These are phyloP conservation scores for Immersiella caudata DNA, from an alignment of 495 filamentous ascomycete species.

Conservation along the genomic window DNA sequence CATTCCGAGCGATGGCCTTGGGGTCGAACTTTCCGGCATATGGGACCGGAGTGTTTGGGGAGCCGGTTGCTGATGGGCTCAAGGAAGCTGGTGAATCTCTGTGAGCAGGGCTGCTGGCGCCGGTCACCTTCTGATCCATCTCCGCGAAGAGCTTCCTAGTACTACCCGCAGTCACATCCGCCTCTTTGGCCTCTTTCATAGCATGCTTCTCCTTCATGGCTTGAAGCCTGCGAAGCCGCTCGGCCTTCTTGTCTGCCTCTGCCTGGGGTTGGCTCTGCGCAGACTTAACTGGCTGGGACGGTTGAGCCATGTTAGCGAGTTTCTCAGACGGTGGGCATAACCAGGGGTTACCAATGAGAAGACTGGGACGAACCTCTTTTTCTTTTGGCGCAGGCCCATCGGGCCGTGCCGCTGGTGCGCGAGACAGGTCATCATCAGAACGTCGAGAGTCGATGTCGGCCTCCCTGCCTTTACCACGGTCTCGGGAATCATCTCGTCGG, in stretches of 20 bases:
- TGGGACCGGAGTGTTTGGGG: constrained; percentile 46
- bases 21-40: constrained; percentile 87
- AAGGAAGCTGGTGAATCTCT: constrained; percentile 59
- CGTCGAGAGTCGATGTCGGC: constrained; percentile 38
- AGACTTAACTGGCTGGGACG: constrained; percentile 49
- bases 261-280: constrained; percentile 60
- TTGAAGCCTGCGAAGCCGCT: constrained; percentile 80
- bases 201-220: constrained; percentile 92
- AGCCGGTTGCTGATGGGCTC: constrained; percentile 54
- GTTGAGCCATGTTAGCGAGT: constrained; percentile 24
- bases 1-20: constrained; percentile 79
- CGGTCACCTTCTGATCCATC: constrained; percentile 71
- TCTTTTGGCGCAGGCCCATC: constrained; percentile 53
- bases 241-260: constrained; percentile 83
- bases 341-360: neutral
- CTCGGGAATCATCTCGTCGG: constrained; percentile 81
- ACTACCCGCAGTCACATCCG: constrained; percentile 64
- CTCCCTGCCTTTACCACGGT: constrained; percentile 68
- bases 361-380: constrained; percentile 51
- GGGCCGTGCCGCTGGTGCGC: constrained; percentile 69
- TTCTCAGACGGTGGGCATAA: neutral
- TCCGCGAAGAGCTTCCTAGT: constrained; percentile 70
- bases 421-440: constrained; percentile 73
- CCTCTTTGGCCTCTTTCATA: constrained; percentile 75
- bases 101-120: constrained; percentile 54